Conservation (phyloP, 2,329 filamentous ascomycete species). For the Venturia carpophila region DNA sequence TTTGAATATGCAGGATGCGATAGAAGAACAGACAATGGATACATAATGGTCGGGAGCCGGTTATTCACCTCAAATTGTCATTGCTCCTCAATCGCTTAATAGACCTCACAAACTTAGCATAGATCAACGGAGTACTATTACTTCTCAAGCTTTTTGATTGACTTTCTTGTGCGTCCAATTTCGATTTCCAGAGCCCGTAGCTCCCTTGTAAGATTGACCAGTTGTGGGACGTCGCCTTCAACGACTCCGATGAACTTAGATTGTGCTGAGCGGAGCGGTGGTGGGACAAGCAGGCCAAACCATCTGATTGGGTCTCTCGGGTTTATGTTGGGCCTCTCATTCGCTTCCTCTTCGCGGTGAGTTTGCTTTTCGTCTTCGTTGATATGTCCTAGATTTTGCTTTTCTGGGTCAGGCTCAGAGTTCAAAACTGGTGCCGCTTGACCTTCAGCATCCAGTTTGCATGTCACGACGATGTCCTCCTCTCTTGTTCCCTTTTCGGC, state of each 20-base stretch:
- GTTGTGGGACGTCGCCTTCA: constrained; percentile 48
- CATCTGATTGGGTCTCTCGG: constrained; percentile 48
- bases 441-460: not conserved
- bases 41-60: not conserved
- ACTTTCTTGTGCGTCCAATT: constrained; percentile 51
- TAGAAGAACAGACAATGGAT: not conserved
- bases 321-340: not conserved
- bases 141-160: constrained; percentile 33
- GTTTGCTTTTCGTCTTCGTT: not conserved
- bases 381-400: not conserved
- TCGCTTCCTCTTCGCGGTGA: not conserved
- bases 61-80: not conserved
- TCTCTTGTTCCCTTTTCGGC: not conserved
- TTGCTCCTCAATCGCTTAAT: not conserved
- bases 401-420: not conserved
- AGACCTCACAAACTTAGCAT: not conserved
- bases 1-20: not conserved
- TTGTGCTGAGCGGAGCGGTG: constrained; percentile 50
- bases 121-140: constrained; percentile 5
- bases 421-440: not conserved
- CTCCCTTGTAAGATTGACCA: constrained; percentile 51
- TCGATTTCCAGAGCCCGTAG: constrained; percentile 62
- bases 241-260: constrained; percentile 48
- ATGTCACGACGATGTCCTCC: constrained; percentile 1
- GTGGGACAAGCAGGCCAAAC: constrained; percentile 48